phyloP scores from a whole-genome alignment of 164 flowering plant genomes.

The Vitis rotundifolia region DNA sequence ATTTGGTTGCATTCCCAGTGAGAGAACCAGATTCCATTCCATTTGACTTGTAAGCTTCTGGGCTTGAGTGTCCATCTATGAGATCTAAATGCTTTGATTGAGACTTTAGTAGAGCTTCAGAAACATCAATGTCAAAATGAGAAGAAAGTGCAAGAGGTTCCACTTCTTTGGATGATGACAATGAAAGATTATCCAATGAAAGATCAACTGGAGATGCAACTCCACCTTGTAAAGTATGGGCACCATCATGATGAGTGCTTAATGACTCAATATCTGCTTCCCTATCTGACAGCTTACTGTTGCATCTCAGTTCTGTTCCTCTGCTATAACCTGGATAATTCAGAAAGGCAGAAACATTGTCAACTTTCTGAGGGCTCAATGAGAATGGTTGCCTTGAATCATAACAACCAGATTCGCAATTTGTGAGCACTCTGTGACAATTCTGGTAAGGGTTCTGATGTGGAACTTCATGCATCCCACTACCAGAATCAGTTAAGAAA shows the following conservation, averaged over 20 bases:
- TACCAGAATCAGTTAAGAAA: slow-evolving; percentile 1
- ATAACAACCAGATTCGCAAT: not conserved
- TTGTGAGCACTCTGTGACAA: not conserved
- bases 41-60: slow-evolving; percentile 5
- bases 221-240: not conserved
- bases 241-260: not conserved
- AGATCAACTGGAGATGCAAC: slow-evolving; percentile 16
- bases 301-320: slow-evolving; percentile 1
- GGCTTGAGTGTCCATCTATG: slow-evolving; percentile 16
- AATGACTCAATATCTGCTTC: slow-evolving; percentile 2
- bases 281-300: not conserved
- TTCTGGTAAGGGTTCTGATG: not conserved
- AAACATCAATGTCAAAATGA: not conserved
- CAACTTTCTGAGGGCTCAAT: not conserved
- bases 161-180: slow-evolving; percentile 18
- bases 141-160: slow-evolving; percentile 11
- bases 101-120: slow-evolving; percentile 10
- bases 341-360: not conserved
- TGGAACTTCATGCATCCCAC: slow-evolving; percentile 3
- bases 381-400: not conserved
- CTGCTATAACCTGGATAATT: not conserved
- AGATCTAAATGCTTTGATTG: slow-evolving; percentile 6
- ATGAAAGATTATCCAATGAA: slow-evolving; percentile 22
- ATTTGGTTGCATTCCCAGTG: not conserved
- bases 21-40: not conserved